Conservation (phyloP, 257 asterid species). For the Rubia yunnanensis region DNA sequence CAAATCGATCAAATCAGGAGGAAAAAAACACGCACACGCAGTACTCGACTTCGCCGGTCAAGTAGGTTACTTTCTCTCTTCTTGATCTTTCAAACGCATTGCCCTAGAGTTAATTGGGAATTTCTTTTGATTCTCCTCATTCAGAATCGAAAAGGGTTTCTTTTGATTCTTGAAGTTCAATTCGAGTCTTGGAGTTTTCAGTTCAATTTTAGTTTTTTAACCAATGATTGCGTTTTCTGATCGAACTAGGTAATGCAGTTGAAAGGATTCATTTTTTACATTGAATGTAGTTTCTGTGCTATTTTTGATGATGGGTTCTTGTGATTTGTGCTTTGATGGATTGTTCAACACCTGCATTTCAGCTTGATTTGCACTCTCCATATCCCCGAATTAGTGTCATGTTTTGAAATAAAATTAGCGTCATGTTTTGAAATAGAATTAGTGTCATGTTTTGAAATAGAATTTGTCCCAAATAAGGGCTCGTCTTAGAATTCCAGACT, state of each 20-base stretch:
- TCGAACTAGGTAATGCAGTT: background rate
- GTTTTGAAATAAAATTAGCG: too few species aligned
- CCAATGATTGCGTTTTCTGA: background rate
- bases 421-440: too few species aligned
- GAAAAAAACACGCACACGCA: too few species aligned
- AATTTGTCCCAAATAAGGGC: too few species aligned
- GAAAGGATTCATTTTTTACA: background rate
- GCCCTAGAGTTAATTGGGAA: background rate
- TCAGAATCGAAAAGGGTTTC: conserved; percentile 23
- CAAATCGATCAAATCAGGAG: conserved; percentile 11
- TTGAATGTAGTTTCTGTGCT: background rate
- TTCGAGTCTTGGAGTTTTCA: background rate
- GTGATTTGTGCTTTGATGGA: background rate
- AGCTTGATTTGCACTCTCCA: too few species aligned
- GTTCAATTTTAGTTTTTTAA: background rate
- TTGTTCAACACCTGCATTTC: too few species aligned
- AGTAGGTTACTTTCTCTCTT: conserved; percentile 40
- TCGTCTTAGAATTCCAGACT: too few species aligned
- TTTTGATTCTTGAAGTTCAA: conserved; percentile 17
- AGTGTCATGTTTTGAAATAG: too few species aligned
- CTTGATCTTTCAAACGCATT: conserved; percentile 7
- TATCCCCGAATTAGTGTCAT: too few species aligned
- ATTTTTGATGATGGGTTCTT: background rate
- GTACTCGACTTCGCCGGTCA: conserved; percentile 20
- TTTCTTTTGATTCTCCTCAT: conserved; percentile 11